Evolutionary conservation across 164 flowering plant genomes (phyloP).

Genomic region (Litsea cubeba): DNA sequence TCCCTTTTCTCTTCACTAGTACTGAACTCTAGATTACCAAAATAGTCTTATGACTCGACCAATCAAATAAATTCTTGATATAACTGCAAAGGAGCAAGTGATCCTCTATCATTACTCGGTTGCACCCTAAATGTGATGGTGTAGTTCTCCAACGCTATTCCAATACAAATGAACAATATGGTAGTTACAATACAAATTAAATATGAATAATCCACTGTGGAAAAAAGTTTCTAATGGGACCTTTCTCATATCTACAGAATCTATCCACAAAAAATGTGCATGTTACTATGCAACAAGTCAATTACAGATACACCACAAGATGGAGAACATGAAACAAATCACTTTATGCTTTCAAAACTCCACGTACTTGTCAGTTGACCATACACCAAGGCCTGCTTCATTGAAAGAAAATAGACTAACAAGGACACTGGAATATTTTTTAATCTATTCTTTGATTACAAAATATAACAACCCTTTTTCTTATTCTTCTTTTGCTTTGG

Average conservation of each 20-base stretch:
- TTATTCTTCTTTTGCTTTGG: constrained; percentile 81
- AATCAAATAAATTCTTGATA: no score
- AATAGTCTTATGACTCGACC: no score
- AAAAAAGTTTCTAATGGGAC: background rate
- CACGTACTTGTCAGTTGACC: constrained; percentile 29
- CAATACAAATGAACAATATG: no score
- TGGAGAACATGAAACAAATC: constrained; percentile 18
- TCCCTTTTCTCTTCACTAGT: no score
- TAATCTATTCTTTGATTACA: constrained; percentile 34
- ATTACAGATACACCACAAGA: constrained; percentile 28
- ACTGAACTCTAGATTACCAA: no score
- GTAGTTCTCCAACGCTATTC: no score
- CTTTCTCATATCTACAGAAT: background rate
- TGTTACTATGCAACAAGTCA: background rate
- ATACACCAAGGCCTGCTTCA: constrained; percentile 28
- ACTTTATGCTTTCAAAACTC: constrained; percentile 26
- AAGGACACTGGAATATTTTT: constrained; percentile 12
- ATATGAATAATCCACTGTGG: background rate
- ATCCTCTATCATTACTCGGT: no score
- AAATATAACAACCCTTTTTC: constrained; percentile 69
- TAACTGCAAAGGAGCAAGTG: no score
- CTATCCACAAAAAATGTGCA: background rate
- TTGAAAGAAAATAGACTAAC: constrained; percentile 7
- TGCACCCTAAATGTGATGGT: no score
- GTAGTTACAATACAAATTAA: no score